These are phyloP conservation scores for Diaporthe citrichinensis DNA, from an alignment of 2,329 filamentous ascomycete species.

Conservation along the genomic window DNA sequence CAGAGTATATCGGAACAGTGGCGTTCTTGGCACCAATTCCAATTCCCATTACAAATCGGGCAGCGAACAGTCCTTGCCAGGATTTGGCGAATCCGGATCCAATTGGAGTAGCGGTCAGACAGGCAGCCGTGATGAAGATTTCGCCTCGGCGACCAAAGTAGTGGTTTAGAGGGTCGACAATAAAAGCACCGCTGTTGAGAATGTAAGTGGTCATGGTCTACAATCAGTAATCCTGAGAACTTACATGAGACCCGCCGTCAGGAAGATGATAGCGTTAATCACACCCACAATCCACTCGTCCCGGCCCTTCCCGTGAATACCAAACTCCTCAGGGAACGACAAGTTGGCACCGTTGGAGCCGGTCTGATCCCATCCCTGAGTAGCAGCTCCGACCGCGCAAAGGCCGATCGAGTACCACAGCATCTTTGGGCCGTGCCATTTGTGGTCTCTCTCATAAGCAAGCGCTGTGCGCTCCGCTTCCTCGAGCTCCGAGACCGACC, in stretches of 20 bases:
- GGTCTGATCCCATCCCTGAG: slow-evolving; percentile 62
- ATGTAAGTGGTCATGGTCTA: neutral
- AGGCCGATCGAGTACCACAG: slow-evolving; percentile 74
- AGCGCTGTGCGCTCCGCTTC: slow-evolving; percentile 71
- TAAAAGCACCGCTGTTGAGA: slow-evolving; percentile 57
- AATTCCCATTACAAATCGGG: slow-evolving; percentile 64
- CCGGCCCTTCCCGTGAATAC: slow-evolving; percentile 55
- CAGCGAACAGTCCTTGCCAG: slow-evolving; percentile 80
- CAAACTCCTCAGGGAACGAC: slow-evolving; percentile 69
- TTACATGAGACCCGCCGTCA: slow-evolving; percentile 71
- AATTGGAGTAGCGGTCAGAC: slow-evolving; percentile 78
- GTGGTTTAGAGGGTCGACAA: slow-evolving; percentile 64
- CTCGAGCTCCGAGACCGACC: slow-evolving; percentile 63
- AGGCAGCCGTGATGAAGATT: slow-evolving; percentile 82
- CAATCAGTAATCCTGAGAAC: slow-evolving; percentile 61
- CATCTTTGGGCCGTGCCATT: slow-evolving; percentile 74
- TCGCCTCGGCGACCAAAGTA: slow-evolving; percentile 66
- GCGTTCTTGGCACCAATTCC: slow-evolving; percentile 41
- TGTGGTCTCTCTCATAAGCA: slow-evolving; percentile 74
- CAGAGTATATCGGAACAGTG: slow-evolving; percentile 40
- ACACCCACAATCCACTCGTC: slow-evolving; percentile 71
- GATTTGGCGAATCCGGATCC: slow-evolving; percentile 79
- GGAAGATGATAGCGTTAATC: slow-evolving; percentile 70
- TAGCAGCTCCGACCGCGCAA: slow-evolving; percentile 69
- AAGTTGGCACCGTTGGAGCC: slow-evolving; percentile 64